These are phyloP conservation scores for Phytophthora idaei DNA, from an alignment of 352 stramenopile species.

Conservation along the genomic window DNA sequence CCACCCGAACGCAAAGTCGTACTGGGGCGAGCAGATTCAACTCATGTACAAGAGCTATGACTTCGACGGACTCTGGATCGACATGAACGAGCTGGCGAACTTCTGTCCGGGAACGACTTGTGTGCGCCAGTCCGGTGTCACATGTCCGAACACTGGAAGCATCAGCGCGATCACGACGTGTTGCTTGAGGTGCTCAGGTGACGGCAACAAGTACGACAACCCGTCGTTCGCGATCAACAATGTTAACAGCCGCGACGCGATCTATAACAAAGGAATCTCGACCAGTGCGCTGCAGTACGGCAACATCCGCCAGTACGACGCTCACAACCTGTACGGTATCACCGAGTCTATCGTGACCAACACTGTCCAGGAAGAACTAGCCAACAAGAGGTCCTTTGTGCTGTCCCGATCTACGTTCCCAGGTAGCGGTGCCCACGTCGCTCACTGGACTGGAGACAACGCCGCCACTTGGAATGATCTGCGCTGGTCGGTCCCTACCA, in stretches of 20 bases:
- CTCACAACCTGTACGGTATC: slow-evolving; percentile 84
- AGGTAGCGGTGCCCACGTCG: slow-evolving; percentile 56
- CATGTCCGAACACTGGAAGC: slow-evolving; percentile 41
- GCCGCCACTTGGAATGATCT: slow-evolving; percentile 81
- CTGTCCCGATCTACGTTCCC: slow-evolving; percentile 78
- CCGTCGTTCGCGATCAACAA: slow-evolving; percentile 71
- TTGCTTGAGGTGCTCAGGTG: slow-evolving; percentile 44
- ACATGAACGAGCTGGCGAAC: slow-evolving; percentile 90
- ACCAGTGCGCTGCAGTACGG: slow-evolving; percentile 61
- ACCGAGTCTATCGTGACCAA: slow-evolving; percentile 76
- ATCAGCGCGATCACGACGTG: slow-evolving; percentile 51
- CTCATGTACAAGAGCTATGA: slow-evolving; percentile 55
- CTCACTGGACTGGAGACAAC: slow-evolving; percentile 86
- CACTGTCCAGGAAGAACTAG: slow-evolving; percentile 50
- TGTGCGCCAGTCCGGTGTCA: slow-evolving; percentile 36
- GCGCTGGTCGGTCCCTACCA: slow-evolving; percentile 63
- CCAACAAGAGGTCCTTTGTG: slow-evolving; percentile 69
- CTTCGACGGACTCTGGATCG: slow-evolving; percentile 85
- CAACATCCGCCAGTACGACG: slow-evolving; percentile 70
- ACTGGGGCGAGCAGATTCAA: slow-evolving; percentile 70
- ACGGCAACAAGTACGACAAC: slow-evolving; percentile 61
- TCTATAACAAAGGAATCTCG: slow-evolving; percentile 73
- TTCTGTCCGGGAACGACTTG: slow-evolving; percentile 64
- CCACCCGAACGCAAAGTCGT: slow-evolving; percentile 61
- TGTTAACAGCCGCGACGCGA: slow-evolving; percentile 34